Base-by-base conservation (phyloP, 176 grass and related monocot species). In the Raddia guianensis region DNA sequence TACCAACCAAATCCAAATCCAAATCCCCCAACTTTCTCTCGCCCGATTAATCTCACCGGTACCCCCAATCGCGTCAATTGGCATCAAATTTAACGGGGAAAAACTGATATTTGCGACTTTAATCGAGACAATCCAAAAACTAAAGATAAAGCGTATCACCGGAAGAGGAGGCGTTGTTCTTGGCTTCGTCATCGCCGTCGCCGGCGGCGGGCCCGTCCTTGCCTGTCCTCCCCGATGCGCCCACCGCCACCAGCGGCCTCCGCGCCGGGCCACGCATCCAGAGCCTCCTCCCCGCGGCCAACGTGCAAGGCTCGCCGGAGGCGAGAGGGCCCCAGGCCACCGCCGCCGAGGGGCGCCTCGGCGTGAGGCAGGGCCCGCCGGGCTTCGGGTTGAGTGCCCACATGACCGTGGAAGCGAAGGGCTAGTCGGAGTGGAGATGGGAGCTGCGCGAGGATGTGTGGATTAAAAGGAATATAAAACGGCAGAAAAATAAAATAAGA, bases 331-430 rank as follows among this genome's bases (percentile, higher is more conserved):
- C 55, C 74, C 73, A 77, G 34, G 47, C 18, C 51, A 42, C 70
- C 20, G 76, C 72, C 76, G 44, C 54, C 37, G 37, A 40, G 16
- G 78, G 70, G 53, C 64, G 66, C 7, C 80, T 62, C 69, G 78
- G 82, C 44, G 83, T 83, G 64, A 87, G 72, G n/a, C 71, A 87
- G 53, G 84, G 66, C 19, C 89, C 84, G 8, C 75, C 84, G 20
- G 75, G 66, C 89, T 89, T 97, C 43, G 74, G 49, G 60, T 81
- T 91, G 85, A 97, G 90, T 75, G 87, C 76, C 87, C 87, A 88
- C 87, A 88, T 82, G 57, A 78, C 89, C 74, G 91, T 80, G 76
- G 45, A 0, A 54, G 75, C 15, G 54, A 16, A 18, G 72, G 33
- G 49, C 40, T 0, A 51, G 14, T 46, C 56, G 73, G 65, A 49